Conservation (phyloP, 352 stramenopile species). For the Sclerospora graminicola region DNA sequence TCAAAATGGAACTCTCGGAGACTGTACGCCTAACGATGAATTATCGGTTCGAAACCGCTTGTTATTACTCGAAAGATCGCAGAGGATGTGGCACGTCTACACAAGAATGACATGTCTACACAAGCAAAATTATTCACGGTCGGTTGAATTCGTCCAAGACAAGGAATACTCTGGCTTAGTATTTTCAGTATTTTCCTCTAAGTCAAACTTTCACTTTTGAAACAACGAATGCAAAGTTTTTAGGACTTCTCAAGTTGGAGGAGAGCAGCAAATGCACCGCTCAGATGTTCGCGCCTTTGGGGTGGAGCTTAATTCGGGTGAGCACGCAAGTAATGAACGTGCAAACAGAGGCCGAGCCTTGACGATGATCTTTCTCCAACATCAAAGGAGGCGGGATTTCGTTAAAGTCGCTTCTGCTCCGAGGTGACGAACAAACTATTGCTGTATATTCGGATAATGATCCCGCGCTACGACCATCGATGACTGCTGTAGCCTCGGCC, state of each 20-base stretch:
- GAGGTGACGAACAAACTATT: slow-evolving; percentile 58
- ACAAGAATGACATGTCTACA: too few relatives aligned
- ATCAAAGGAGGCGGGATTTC: slow-evolving; percentile 39
- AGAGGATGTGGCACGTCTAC: slow-evolving; percentile 53
- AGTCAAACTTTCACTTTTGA: slow-evolving; percentile 54
- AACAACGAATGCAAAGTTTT: slow-evolving; percentile 60
- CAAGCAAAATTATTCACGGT: slow-evolving; percentile 68
- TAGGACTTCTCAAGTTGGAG: slow-evolving; percentile 53
- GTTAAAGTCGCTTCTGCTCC: slow-evolving; percentile 42
- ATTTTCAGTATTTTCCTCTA: slow-evolving; percentile 75
- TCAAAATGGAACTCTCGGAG: slow-evolving; percentile 43
- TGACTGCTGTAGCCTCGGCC: slow-evolving; percentile 47
- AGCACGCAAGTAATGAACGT: slow-evolving; percentile 58
- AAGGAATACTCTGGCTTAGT: slow-evolving; percentile 47
- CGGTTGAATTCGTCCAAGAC: slow-evolving; percentile 69
- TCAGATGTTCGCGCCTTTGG: slow-evolving; percentile 74
- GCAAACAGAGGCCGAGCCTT: slow-evolving; percentile 19
- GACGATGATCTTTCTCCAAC: slow-evolving; percentile 29
- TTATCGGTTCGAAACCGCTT: slow-evolving; percentile 51
- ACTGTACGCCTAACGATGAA: slow-evolving; percentile 34
- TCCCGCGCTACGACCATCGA: slow-evolving; percentile 36
- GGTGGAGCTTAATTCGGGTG: slow-evolving; percentile 62
- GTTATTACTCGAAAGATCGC: slow-evolving; percentile 56
- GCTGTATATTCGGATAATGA: slow-evolving; percentile 47
- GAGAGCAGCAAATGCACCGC: slow-evolving; percentile 56